These are phyloP conservation scores for Cystobasidiaceae sp. DNA, from an alignment of 1,284 basidiomycete species.

Conservation along the genomic window DNA sequence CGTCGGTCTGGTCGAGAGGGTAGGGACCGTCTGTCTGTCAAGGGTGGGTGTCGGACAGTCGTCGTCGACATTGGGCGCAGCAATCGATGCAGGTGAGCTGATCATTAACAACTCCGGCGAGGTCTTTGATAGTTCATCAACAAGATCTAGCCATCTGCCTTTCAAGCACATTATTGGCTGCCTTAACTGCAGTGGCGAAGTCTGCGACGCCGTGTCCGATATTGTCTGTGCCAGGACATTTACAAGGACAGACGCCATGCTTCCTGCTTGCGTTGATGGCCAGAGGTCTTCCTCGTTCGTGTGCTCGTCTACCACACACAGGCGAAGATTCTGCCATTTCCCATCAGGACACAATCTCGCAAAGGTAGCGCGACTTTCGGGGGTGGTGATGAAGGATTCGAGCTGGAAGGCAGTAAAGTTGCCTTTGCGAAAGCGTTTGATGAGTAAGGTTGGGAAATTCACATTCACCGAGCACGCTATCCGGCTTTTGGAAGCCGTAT, in stretches of 20 bases:
- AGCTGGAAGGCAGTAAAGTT: slow-evolving; percentile 35
- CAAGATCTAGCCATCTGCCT: neutral
- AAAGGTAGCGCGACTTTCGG: slow-evolving; percentile 33
- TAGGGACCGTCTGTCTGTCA: no score
- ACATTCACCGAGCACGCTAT: slow-evolving; percentile 31
- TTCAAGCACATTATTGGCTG: neutral
- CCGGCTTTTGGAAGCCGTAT: neutral
- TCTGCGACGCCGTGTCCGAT: neutral
- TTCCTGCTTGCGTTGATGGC: neutral
- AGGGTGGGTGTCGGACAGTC: no score
- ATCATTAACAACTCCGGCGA: no score
- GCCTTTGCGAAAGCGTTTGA: slow-evolving; percentile 40
- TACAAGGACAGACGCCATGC: slow-evolving; percentile 22
- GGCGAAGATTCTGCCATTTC: neutral
- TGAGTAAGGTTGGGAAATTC: slow-evolving; percentile 39
- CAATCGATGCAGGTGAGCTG: neutral
- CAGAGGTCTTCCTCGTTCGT: slow-evolving; percentile 29
- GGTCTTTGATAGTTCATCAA: neutral
- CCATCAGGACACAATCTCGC: neutral
- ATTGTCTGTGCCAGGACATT: slow-evolving; percentile 30
- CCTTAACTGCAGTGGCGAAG: no score
- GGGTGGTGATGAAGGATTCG: slow-evolving; percentile 40
- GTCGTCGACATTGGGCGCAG: no score
- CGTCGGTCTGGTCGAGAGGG: no score
- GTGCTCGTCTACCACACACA: slow-evolving; percentile 23